Conservation (phyloP, 768 basidiomycete genomes). For the Crucibulum laeve region DNA sequence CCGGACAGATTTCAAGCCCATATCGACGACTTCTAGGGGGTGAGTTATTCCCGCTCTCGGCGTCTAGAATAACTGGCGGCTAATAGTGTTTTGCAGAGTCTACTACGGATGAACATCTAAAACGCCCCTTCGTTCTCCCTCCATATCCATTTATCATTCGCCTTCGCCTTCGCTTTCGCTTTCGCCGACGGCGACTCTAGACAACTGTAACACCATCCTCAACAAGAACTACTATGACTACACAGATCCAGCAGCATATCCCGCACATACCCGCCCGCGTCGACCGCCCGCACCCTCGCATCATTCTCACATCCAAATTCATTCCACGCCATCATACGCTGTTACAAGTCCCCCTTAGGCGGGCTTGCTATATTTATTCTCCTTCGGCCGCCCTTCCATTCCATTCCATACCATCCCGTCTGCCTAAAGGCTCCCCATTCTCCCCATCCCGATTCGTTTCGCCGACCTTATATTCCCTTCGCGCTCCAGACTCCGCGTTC, state of each 20-base stretch:
- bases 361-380: neutral
- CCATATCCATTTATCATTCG: neutral
- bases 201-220: too few species aligned
- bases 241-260: too few species aligned
- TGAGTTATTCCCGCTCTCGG: slow-evolving; percentile 32
- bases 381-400: slow-evolving; percentile 1
- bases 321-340: too few species aligned
- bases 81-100: slow-evolving; percentile 22
- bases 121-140: neutral
- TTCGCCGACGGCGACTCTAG: neutral
- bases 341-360: too few species aligned
- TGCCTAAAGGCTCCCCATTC: too few species aligned
- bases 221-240: too few species aligned
- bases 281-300: neutral
- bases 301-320: neutral
- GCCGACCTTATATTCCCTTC: too few species aligned
- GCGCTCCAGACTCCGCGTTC: too few species aligned
- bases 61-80: neutral
- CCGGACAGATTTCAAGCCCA: slow-evolving; percentile 77
- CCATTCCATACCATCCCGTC: too few species aligned
- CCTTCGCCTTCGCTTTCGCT: neutral
- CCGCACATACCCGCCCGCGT: too few species aligned
- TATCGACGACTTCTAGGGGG: slow-evolving; percentile 74
- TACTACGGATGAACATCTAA: slow-evolving; percentile 32
- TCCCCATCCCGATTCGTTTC: too few species aligned